These are phyloP conservation scores for Nemania sp. DNA, from an alignment of 2,329 filamentous ascomycete genomes.

Conservation along the genomic window DNA sequence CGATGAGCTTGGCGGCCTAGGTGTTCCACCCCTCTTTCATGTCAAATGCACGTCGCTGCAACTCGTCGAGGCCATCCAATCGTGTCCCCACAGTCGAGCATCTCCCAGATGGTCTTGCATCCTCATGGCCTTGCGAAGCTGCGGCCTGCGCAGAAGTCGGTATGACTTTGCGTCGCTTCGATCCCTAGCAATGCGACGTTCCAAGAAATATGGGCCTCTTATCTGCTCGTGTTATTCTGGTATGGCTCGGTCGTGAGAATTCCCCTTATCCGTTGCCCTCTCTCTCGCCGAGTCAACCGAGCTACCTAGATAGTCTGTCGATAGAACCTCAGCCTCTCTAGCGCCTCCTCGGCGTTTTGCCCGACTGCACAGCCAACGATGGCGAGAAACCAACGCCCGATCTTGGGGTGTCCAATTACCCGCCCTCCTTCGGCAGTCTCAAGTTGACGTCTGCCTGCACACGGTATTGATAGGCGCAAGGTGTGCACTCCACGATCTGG, in stretches of 20 bases:
- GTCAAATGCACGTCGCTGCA: slow-evolving; percentile 44
- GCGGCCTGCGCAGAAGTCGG: slow-evolving; percentile 40
- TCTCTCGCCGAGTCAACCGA: slow-evolving; percentile 43
- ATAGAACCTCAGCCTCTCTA: slow-evolving; percentile 41
- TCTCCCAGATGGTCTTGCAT: slow-evolving; percentile 37
- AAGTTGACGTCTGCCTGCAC: slow-evolving; percentile 36
- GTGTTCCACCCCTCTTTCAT: slow-evolving; percentile 31
- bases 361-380: slow-evolving; percentile 38
- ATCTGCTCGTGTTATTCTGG: slow-evolving; percentile 48
- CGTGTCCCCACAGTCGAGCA: slow-evolving; percentile 25
- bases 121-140: slow-evolving; percentile 35
- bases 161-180: slow-evolving; percentile 47
- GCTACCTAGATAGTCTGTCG: slow-evolving; percentile 31
- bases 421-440: slow-evolving; percentile 47
- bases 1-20: slow-evolving; percentile 43
- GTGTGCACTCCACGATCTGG: slow-evolving; percentile 52
- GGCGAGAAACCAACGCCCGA: slow-evolving; percentile 41
- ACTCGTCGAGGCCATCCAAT: slow-evolving; percentile 46
- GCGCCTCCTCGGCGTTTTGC: slow-evolving; percentile 28
- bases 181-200: slow-evolving; percentile 36
- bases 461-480: slow-evolving; percentile 45
- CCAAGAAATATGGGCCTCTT: slow-evolving; percentile 37
- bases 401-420: slow-evolving; percentile 32
- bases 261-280: slow-evolving; percentile 38
- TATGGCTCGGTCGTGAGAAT: slow-evolving; percentile 41